These are phyloP conservation scores for Camellia granthamiana DNA, from an alignment of 148 eudicot species.

Conservation along the genomic window DNA sequence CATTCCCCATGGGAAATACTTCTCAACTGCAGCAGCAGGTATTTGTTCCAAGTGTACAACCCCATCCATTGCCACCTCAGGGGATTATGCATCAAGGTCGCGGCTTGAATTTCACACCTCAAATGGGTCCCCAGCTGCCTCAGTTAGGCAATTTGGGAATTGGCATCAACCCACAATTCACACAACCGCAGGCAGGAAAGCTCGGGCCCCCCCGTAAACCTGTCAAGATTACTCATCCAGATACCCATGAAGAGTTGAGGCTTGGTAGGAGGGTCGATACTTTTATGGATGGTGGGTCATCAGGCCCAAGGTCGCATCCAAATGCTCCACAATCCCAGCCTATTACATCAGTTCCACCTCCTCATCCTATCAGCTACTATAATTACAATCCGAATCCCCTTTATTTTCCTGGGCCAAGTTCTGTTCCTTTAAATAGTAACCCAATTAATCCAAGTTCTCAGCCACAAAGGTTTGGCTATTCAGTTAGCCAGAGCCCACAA, in stretches of 20 bases:
- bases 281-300: conserved; percentile 32
- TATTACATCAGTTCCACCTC: conserved; percentile 34
- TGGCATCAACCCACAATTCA: conserved; percentile 40
- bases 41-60: conserved; percentile 52
- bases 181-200: conserved; percentile 53
- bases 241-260: conserved; percentile 74
- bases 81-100: conserved; percentile 77
- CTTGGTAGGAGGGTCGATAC: conserved; percentile 42
- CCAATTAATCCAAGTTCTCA: conserved; percentile 48
- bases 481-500: conserved; percentile 42
- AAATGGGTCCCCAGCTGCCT: conserved; percentile 46
- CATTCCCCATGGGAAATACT: conserved; percentile 48
- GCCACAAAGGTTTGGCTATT: conserved; percentile 49
- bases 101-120: conserved; percentile 50
- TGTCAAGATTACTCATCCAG: conserved; percentile 88
- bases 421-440: conserved; percentile 38
- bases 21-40: conserved; percentile 52
- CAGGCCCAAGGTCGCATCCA: conserved; percentile 41
- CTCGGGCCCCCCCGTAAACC: conserved; percentile 46
- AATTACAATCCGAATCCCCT: conserved; percentile 37
- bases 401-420: conserved; percentile 34
- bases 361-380: conserved; percentile 48
- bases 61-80: conserved; percentile 56
- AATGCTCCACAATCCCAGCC: conserved; percentile 55
- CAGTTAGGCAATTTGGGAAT: conserved; percentile 61